Conservation (phyloP, 163 green algal genomes). For the Trebouxiophyceae sp. region DNA sequence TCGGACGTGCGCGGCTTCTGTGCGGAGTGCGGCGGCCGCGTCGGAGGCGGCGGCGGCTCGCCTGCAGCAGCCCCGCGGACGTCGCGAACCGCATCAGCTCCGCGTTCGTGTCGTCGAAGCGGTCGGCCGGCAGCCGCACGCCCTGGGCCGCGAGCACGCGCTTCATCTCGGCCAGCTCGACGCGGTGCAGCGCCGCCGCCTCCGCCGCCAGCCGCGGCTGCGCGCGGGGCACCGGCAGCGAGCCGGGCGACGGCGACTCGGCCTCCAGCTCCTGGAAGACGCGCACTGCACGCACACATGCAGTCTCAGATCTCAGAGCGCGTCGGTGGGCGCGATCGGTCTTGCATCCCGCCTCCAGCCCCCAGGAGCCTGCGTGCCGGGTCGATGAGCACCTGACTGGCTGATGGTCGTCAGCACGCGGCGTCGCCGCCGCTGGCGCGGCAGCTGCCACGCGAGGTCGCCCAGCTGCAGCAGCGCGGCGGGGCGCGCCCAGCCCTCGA, state of each 20-base stretch:
- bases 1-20: too few species aligned
- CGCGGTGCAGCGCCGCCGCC: background rate
- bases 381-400: background rate
- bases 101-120: constrained; percentile 26
- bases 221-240: background rate
- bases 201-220: constrained; percentile 1
- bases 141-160: constrained; percentile 28
- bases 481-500: background rate
- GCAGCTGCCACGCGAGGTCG: background rate
- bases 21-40: too few species aligned
- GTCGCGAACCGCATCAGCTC: constrained; percentile 41
- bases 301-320: too few species aligned
- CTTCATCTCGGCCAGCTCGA: constrained; percentile 37
- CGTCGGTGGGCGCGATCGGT: too few species aligned
- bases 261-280: background rate
- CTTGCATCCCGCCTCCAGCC: too few species aligned
- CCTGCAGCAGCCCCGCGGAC: constrained; percentile 24
- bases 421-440: background rate
- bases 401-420: background rate
- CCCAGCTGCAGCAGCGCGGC: background rate
- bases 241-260: background rate
- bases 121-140: constrained; percentile 13
- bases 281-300: background rate
- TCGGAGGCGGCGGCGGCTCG: background rate
- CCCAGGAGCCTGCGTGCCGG: too few species aligned